Evolutionary conservation across 1,284 basidiomycete species (phyloP), one percentile per base, ranked within the genome.

Genomic region (Hemileia vastatrix): DNA sequence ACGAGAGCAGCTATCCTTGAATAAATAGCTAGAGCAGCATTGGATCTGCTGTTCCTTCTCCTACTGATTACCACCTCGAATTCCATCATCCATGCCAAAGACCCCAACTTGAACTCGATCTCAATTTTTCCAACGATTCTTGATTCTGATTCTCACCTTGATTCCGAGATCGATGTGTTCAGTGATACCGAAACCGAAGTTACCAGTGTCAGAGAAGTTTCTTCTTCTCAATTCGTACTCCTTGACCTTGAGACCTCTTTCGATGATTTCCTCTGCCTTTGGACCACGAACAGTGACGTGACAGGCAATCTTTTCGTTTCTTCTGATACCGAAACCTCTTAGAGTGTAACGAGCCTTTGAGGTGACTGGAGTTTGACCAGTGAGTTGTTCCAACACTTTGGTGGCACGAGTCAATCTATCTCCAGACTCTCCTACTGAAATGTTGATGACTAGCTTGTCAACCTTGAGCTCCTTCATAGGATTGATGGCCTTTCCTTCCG

Each of bases 361-460:
- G 63, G 74, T 76, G 49, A 76, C 74, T 61, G 74, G 74, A 56
- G 72, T 72, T 68, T 76, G 74, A 67, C 74, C 74, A 32, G 74
- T 76, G 24, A 76, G 72, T 71, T 76, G 74, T 67, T 76, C 74
- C 48, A 76, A 70, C 59, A 76, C 74, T 71, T 76, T 76, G 70
- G 72, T 72, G 65, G 74, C 74, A 71, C 74, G 74, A 50, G 74
- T 76, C 50, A 76, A 71, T 64, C 73, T 70, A 70, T 76, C 74
- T 71, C 74, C 74, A 47, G 74, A 76, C 69, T 74, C 74, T 62
- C 73, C 74, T 40, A 76, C 74, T 60, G 74, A 76, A 69, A 74
- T 74, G 74, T 76, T 76, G 72, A 76, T 68, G 67, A 74, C 72
- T 67, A 75, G 72, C 72, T 75, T 75, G 72, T 75, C 73, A 62